Base-by-base conservation (phyloP, 192 early-diverging fungal genomes). In the Chytriomyces hyalinus region DNA sequence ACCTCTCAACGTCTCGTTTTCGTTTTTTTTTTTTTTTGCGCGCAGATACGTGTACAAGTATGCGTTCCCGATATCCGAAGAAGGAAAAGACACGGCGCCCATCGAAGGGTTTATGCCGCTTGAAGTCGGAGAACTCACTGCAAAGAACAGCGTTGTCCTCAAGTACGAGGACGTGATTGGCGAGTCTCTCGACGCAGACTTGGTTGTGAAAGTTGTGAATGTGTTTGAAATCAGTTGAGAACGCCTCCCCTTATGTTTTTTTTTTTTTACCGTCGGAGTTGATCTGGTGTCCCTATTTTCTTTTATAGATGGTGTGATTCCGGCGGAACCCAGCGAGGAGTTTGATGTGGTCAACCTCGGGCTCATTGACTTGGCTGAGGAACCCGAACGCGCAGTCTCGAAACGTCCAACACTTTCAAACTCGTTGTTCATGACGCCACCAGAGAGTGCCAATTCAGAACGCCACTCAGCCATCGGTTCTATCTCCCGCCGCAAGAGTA, bases 101-200 rank as follows among this genome's bases (percentile, higher is more conserved):
- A 22, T 72, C 36, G 47, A 15, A 72, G 20, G 47, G 1, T 13
- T 60, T 22, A 26, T 26, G 1, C 80, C 80, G 28, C 53, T 84
- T 26, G 67, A 67, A 9, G 75, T 79, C 47, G 71, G 63, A 20
- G 80, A 81, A 48, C 51, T 85, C 36, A 82, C 82, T 36, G 70
- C 77, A 60, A 45, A 65, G n/a, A 76, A 76, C 15, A 75, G 67
- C 69, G 46, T 85, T 36, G 64, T 81, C 6, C 48, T 85, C 17
- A 61, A 60, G 68, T 85, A 79, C 76, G 46, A 45, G 24, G 74
- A 75, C 24, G 71, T 26, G 20, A 61, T 85, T 10, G 76, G 77
- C 43, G 81, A 83, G n/a, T 71, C 76, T 36, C 70, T 85, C 8
- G 61, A 50, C 8, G 79, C 75, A 50, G 77, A 74, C 26, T 78